Percentiles rank a stretch among this genome's conserved stretches.
Evolutionary conservation across 2,329 filamentous ascomycete species (phyloP).

Genomic region (Trichoderma polysporum): DNA sequence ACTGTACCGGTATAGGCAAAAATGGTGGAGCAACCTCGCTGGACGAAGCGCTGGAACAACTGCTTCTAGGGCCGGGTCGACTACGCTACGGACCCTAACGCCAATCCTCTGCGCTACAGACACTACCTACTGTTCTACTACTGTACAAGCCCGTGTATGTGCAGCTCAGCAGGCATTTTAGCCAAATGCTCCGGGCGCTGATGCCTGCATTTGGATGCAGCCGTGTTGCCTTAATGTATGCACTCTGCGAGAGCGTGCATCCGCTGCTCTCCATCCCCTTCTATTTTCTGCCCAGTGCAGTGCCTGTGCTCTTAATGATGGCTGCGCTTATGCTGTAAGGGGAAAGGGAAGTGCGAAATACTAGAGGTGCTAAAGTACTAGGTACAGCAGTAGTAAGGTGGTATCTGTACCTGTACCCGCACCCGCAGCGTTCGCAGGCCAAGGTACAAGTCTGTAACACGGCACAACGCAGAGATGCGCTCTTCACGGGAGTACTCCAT

Average conservation of each 20-base stretch:
- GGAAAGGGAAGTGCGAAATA: neutral
- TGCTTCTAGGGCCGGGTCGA: conserved; percentile 15
- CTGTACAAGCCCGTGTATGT: no score
- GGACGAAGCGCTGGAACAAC: conserved; percentile 11
- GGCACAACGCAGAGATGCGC: neutral
- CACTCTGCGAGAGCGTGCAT: neutral
- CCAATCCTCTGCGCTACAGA: neutral
- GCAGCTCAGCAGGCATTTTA: neutral
- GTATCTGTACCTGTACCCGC: neutral
- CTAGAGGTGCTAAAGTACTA: neutral
- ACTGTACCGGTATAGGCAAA: no score
- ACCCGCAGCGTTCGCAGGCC: neutral
- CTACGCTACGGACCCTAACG: neutral
- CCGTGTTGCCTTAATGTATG: neutral
- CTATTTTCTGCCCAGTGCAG: neutral
- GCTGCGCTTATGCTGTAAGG: neutral
- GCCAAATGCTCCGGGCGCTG: neutral
- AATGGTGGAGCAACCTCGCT: no score
- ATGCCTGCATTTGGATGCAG: neutral
- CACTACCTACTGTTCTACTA: neutral
- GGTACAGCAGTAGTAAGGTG: no score
- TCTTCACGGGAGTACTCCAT: no score
- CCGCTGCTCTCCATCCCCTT: neutral
- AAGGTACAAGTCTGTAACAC: neutral
- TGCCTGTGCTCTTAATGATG: neutral